A percentile compares a stretch with the other conserved stretches of the same genome.
Evolutionary conservation across 805 yeast genomes (phyloP).

Genomic region (Debaryomyces hansenii): DNA sequence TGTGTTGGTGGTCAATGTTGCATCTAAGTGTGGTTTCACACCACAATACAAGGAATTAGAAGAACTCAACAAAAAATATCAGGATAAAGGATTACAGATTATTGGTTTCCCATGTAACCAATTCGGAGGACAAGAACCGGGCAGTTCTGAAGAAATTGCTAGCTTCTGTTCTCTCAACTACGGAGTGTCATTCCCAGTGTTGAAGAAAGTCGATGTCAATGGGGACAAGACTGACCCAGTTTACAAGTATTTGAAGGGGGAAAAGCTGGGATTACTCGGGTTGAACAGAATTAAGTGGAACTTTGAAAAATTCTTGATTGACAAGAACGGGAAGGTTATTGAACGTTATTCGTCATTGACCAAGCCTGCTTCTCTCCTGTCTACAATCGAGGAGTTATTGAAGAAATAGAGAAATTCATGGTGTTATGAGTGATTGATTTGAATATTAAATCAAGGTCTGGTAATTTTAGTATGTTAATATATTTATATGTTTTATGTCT

Average conservation of each 20-base stretch:
- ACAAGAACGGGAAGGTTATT: slow-evolving; percentile 41
- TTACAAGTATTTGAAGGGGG: slow-evolving; percentile 68
- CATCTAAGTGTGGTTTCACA: slow-evolving; percentile 45
- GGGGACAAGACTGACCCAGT: slow-evolving; percentile 82
- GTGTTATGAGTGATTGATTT: no score
- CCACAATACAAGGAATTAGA: slow-evolving; percentile 45
- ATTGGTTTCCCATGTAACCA: slow-evolving; percentile 49
- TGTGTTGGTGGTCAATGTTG: slow-evolving; percentile 46
- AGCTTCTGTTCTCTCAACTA: slow-evolving; percentile 75
- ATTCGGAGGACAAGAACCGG: slow-evolving; percentile 45
- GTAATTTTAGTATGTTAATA: no score
- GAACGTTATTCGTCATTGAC: slow-evolving; percentile 68
- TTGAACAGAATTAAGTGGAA: slow-evolving; percentile 45
- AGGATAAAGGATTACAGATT: slow-evolving; percentile 34
- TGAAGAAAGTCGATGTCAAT: slow-evolving; percentile 86
- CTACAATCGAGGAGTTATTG: slow-evolving; percentile 59
- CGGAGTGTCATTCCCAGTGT: slow-evolving; percentile 88
- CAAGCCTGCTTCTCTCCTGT: slow-evolving; percentile 31
- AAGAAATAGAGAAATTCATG: slow-evolving; percentile 13
- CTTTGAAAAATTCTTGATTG: slow-evolving; percentile 44
- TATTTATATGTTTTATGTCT: no score
- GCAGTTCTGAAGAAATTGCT: slow-evolving; percentile 57
- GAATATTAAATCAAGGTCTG: no score
- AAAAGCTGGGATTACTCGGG: slow-evolving; percentile 50
- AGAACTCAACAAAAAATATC: slow-evolving; percentile 41